These are phyloP conservation scores for Phytophthora constricta DNA, from an alignment of 352 stramenopile genomes.

Conservation along the genomic window DNA sequence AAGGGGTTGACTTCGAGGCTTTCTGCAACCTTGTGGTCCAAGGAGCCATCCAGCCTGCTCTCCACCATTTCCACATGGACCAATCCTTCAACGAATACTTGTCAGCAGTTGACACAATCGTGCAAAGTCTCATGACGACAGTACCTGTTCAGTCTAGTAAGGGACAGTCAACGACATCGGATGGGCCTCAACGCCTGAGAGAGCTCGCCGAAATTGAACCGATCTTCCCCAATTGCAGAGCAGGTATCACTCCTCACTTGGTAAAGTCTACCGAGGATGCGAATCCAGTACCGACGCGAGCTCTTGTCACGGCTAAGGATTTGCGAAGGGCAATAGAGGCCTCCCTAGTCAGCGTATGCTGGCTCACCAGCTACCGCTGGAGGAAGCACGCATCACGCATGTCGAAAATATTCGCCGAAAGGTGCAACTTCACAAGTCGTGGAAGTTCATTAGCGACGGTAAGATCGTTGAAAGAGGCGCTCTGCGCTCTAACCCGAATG, in stretches of 20 bases:
- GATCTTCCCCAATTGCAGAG: conserved; percentile 53
- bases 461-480: not conserved
- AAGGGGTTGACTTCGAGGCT: conserved; percentile 49
- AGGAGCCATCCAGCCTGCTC: conserved; percentile 52
- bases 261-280: conserved; percentile 6
- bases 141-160: not conserved
- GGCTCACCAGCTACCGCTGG: conserved; percentile 32
- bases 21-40: conserved; percentile 59
- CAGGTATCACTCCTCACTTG: conserved; percentile 29
- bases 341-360: conserved; percentile 34
- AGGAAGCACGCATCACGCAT: conserved; percentile 43
- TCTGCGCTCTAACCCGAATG: conserved; percentile 3
- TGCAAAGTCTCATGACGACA: conserved; percentile 45
- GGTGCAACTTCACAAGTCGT: conserved; percentile 66
- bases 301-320: conserved; percentile 17
- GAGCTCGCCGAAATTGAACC: conserved; percentile 55
- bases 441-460: conserved; percentile 40
- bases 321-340: conserved; percentile 24
- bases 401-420: conserved; percentile 58
- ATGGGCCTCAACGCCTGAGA: conserved; percentile 26
- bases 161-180: not conserved
- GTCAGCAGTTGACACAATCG: conserved; percentile 47
- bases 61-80: conserved; percentile 62
- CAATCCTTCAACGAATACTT: conserved; percentile 48
- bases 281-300: not conserved